Evolutionary conservation across 176 grass and related monocot genomes (phyloP), one percentile per base, ranked within the genome.

Genomic region (Musa schizocarpa): DNA sequence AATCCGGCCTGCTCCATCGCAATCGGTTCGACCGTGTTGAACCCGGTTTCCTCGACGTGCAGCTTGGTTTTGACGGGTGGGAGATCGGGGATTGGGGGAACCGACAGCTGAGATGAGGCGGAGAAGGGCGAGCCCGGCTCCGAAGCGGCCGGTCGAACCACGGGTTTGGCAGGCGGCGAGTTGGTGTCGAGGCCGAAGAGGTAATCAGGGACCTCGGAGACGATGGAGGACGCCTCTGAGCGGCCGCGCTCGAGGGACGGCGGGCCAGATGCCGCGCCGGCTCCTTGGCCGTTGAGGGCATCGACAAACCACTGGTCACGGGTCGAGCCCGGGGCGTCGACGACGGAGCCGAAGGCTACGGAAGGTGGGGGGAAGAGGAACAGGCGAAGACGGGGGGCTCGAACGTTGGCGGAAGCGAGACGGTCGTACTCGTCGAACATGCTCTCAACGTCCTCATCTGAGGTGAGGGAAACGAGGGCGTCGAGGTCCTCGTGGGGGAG

Each of bases 371-470:
- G 72, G 34, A 34, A 76, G 61, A 24, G 70, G 68, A 7, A 72
- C 53, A 26, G 82, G 52, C 43, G 79, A 51, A 51, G 80, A 73
- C 71, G 66, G 2, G 66, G 66, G 26, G 81, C 88, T 84, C 76
- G 88, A 50, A 81, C 85, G 88, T 55, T 80, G 73, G 77, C 89
- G 84, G 62, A 87, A 27, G 26, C 26, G 76, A 85, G 54, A 58
- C 92, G 88, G 74, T 96, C 92, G 81, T 87, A 17, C 83, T 96
- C 92, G 20, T 91, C 89, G 64, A 96, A 49, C 86, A 96, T 87
- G 86, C 87, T 91, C 74, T 91, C 87, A 69, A 96, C 82, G 83
- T 96, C 92, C 48, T 96, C 92, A 79, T 92, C 86, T 65, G 89
- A 92, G 82, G 79, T 75, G 79, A 96, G 34, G 76, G 92, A 92